Base-by-base conservation (phyloP, 2,329 filamentous ascomycete genomes). In the Sclerotinia borealis region DNA sequence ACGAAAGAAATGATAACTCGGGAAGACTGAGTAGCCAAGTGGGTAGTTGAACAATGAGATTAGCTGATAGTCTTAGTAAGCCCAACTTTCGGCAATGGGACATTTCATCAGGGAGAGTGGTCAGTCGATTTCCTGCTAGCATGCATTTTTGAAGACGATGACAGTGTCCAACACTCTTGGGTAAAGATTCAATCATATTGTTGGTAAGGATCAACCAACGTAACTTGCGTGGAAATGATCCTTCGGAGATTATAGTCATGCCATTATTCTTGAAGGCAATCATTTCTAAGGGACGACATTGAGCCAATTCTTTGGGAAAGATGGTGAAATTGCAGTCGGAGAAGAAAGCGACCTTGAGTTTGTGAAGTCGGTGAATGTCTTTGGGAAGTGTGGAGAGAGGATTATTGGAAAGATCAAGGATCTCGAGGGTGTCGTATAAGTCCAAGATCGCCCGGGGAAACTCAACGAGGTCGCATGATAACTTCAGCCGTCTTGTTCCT, bases 161-260 rank as follows among this genome's bases (percentile, higher is more conserved):
- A 63, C 79, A 82, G 25, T 70, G 69, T 11, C 79, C 78, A 54
- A 81, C 78, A 68, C 74, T 78, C 22, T 66, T 67, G 0, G 79
- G 79, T 9, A 82, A 70, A 9, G 65, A 60, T 4, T 65, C 64
- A 47, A 82, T 75, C 45, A 68, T 65, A 69, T 82, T 82, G 67
- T 79, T 76, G 22, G 79, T 81, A 15, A 82, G 71, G 59, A 81
- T 80, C 45, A 82, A 71, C 77, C 78, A 81, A n/a, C 78, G 74
- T 22, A 82, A 72, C 11, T 70, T 75, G 9, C 74, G 73, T 10
- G 80, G 79, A 22, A 82, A 70, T 15, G 77, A 68, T 37, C 73
- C 72, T 64, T 79, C 78, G 17, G 77, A 77, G 31, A 81, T 72
- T 7, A 68, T 67, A 8, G 67, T 67, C 78, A 82, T 81, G 60